These are phyloP conservation scores for Melaleuca quinquenervia DNA, from an alignment of 345 rosid species.

Conservation along the genomic window DNA sequence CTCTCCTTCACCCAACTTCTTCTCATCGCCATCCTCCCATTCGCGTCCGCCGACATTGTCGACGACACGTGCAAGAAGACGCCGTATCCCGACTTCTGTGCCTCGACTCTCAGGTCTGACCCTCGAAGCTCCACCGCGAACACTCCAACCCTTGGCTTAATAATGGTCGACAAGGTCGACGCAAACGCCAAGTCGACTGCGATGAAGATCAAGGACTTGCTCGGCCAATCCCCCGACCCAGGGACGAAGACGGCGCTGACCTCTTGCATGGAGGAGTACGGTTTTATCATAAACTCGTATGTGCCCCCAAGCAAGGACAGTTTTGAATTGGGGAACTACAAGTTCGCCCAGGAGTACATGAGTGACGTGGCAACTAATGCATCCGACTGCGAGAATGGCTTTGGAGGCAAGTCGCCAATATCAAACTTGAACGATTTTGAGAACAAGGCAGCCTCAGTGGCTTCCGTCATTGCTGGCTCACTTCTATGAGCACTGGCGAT, in stretches of 20 bases:
- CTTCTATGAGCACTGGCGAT: neutral
- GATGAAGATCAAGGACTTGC: slow-evolving; percentile 2
- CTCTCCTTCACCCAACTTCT: neutral
- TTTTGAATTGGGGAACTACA: neutral
- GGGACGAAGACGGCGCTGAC: neutral
- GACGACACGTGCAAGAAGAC: too few species aligned
- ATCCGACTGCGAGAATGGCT: neutral
- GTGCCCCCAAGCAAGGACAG: neutral
- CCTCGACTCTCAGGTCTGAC: neutral
- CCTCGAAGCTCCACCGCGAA: neutral
- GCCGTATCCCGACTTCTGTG: neutral
- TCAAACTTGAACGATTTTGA: neutral
- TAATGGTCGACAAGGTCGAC: slow-evolving; percentile 13
- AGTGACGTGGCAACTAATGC: neutral
- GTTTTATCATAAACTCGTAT: neutral
- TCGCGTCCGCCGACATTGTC: neutral
- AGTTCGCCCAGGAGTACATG: neutral
- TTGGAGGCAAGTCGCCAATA: neutral
- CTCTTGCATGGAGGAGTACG: slow-evolving; percentile 3
- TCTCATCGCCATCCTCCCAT: neutral
- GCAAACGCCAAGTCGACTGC: neutral
- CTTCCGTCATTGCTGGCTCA: neutral
- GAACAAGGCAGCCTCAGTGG: neutral
- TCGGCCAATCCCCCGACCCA: slow-evolving; percentile 1
- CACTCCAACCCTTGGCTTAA: slow-evolving; percentile 1